phyloP scores from a whole-genome alignment of 2,329 filamentous ascomycete genomes.

The Periconia macrospinosa region DNA sequence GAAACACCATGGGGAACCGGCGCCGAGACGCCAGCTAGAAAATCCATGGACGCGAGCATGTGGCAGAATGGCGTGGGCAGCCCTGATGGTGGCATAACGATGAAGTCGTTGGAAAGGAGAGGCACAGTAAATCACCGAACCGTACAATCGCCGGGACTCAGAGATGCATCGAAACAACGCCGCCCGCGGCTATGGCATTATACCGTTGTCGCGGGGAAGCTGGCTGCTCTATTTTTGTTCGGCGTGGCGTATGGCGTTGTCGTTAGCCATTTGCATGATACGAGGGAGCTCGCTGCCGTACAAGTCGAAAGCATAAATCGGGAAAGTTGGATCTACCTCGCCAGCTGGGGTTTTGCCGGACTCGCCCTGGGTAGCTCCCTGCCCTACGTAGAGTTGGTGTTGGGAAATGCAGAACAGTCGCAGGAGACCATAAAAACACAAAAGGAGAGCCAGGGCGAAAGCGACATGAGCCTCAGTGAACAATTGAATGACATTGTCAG shows the following conservation, averaged over 20 bases:
- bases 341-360: conserved; percentile 80
- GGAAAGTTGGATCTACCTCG: conserved; percentile 67
- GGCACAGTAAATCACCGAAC: conserved; percentile 6
- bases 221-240: conserved; percentile 71
- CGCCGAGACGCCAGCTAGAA: conserved; percentile 64
- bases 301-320: conserved; percentile 60
- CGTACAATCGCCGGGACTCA: conserved; percentile 2
- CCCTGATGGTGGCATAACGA: conserved; percentile 27
- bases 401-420: conserved; percentile 55
- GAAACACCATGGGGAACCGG: conserved; percentile 79
- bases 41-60: background rate
- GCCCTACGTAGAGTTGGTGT: conserved; percentile 80
- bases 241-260: conserved; percentile 83
- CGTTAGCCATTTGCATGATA: conserved; percentile 76
- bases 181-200: conserved; percentile 36
- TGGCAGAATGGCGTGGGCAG: conserved; percentile 27
- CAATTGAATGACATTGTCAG: conserved; percentile 77
- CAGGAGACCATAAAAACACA: conserved; percentile 1
- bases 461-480: conserved; percentile 49
- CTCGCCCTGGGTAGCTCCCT: conserved; percentile 76
- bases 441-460: conserved; percentile 3
- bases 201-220: conserved; percentile 61
- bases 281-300: conserved; percentile 65
- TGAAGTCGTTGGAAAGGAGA: conserved; percentile 21
- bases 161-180: conserved; percentile 9